A percentile compares a stretch with the other conserved stretches of the same genome.
phyloP scores from a whole-genome alignment of 2,329 filamentous ascomycete species.

The Teratosphaeria destructans region DNA sequence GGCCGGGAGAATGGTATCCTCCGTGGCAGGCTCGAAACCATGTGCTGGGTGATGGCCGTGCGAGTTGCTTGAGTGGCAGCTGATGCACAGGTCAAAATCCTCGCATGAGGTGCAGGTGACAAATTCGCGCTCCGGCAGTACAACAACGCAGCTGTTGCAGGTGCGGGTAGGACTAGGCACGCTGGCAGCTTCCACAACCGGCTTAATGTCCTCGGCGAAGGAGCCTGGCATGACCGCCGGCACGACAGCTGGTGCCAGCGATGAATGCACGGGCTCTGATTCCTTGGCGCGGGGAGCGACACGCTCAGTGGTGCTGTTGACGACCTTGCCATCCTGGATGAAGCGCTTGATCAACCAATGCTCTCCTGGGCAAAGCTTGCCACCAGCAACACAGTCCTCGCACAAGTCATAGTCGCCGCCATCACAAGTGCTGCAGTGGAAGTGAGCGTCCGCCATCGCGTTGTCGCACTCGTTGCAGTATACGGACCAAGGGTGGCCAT shows the following conservation, averaged over 20 bases:
- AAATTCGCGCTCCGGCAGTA: conserved; percentile 63
- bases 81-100: conserved; percentile 85
- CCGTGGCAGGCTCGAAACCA: conserved; percentile 58
- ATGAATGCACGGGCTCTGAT: background rate
- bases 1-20: conserved; percentile 50
- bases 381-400: conserved; percentile 62
- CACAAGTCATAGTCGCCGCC: conserved; percentile 93
- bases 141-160: conserved; percentile 59
- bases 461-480: conserved; percentile 87
- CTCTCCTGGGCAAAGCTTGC: conserved; percentile 65
- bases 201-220: conserved; percentile 35
- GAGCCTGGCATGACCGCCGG: conserved; percentile 25
- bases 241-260: background rate
- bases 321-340: conserved; percentile 65
- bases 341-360: conserved; percentile 95
- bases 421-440: conserved; percentile 89
- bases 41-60: conserved; percentile 92
- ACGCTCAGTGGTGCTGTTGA: conserved; percentile 77
- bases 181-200: conserved; percentile 24
- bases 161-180: conserved; percentile 46
- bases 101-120: conserved; percentile 76
- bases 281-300: conserved; percentile 36
- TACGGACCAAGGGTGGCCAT: conserved; percentile 56
- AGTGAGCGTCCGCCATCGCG: conserved; percentile 72
- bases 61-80: conserved; percentile 62